Conservation (phyloP, 805 yeast species). For the Candida tallmaniae region DNA sequence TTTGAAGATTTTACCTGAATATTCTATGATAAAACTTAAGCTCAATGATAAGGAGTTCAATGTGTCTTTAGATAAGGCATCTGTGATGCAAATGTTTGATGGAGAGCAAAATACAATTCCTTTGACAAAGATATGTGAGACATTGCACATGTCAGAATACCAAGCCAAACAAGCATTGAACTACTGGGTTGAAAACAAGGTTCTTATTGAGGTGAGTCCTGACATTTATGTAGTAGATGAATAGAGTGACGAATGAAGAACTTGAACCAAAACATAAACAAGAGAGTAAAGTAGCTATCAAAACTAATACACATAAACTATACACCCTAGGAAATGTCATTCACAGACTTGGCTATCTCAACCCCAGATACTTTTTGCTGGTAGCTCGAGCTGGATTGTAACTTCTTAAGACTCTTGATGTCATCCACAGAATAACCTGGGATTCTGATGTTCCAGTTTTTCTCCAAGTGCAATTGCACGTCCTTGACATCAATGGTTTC, state of each 20-base stretch:
- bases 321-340: conserved; percentile 24
- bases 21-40: conserved; percentile 60
- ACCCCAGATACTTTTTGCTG: conserved; percentile 67
- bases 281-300: too few species aligned
- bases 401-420: conserved; percentile 69
- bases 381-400: conserved; percentile 61
- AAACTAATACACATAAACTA: background rate
- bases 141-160: conserved; percentile 40
- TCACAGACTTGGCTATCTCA: conserved; percentile 58
- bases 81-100: conserved; percentile 51
- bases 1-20: conserved; percentile 50
- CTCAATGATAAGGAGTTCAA: conserved; percentile 33
- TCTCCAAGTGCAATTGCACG: conserved; percentile 71
- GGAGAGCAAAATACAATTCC: conserved; percentile 28
- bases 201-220: conserved; percentile 39
- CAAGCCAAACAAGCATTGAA: conserved; percentile 33
- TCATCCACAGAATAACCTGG: conserved; percentile 95
- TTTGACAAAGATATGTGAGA: conserved; percentile 25
- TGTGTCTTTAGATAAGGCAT: conserved; percentile 69
- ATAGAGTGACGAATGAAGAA: too few species aligned
- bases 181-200: conserved; percentile 64
- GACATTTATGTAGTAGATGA: conserved; percentile 39
- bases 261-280: too few species aligned
- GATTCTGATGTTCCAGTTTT: conserved; percentile 87
- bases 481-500: conserved; percentile 86